Evolutionary conservation across 352 stramenopile species (phyloP), one percentile per base, ranked within the genome.

Genomic region (Pythium guiyangense): DNA sequence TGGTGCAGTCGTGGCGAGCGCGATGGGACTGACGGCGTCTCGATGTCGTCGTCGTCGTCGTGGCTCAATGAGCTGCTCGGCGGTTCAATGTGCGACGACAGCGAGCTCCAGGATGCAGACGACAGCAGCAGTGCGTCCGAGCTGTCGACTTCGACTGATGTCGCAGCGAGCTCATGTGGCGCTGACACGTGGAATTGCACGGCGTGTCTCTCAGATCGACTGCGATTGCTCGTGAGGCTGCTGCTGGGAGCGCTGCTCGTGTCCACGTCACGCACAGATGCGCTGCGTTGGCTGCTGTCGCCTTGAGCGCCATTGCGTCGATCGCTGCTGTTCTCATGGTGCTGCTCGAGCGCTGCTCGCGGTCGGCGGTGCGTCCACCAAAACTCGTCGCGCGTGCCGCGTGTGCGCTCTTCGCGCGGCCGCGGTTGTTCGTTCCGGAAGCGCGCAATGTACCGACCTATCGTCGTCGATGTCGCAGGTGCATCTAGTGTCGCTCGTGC

Each of bases 401-500:
- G 59, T n/a, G n/a, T 42, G 14, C 78, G 71, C 52, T 56, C 34
- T n/a, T 83, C 74, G 9, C 79, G 64, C 0, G 79, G 72, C 45
- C 64, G 72, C 40, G 79, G 79, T 43, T 69, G 62, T 50, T 83
- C 79, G 25, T 71, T 67, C 6, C 79, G 79, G 64, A 89, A 89
- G 37, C 79, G 74, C 26, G 74, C 74, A 14, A 89, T 89, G 69
- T 89, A 89, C 49, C 69, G 79, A 51, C 72, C 73, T 64, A 89
- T 89, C 6, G 79, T 89, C 55, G 69, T 70, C 39, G 50, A 57
- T 44, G 67, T 46, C 5, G 55, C 20, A n/a, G 48, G 4, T 51
- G 46, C 4, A 4, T 17, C 26, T 6, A 6, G 1, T 17, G 45
- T n/a, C n/a, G n/a, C n/a, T n/a, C n/a, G 44, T 26, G 51, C 31